Conservation (phyloP, 495 filamentous ascomycete genomes). For the Choiromyces venosus region DNA sequence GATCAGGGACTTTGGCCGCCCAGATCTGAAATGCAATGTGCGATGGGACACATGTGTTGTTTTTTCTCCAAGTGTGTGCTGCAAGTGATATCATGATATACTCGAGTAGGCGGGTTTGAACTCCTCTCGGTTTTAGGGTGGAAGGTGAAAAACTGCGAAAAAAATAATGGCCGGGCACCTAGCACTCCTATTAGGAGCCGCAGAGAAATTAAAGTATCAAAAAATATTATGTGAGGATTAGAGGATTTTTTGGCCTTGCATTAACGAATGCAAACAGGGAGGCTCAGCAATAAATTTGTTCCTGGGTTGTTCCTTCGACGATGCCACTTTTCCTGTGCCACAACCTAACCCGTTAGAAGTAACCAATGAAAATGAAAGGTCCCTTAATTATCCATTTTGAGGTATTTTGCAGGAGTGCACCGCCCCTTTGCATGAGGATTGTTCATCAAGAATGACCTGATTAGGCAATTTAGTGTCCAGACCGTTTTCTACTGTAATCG, state of each 20-base stretch:
- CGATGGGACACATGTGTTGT: not conserved
- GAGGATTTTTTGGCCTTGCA: constrained; percentile 11
- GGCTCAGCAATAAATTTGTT: constrained; percentile 31
- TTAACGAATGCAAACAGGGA: constrained; percentile 16
- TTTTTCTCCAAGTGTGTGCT: not conserved
- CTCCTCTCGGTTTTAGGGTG: not conserved
- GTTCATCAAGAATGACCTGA: not conserved
- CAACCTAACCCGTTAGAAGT: constrained; percentile 10
- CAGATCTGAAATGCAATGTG: not conserved
- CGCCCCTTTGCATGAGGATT: constrained; percentile 4
- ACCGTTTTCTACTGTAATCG: not conserved
- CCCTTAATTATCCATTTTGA: constrained; percentile 12
- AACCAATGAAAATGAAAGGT: constrained; percentile 11
- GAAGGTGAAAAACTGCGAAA: not conserved
- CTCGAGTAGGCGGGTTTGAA: not conserved
- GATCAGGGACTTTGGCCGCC: constrained; percentile 5
- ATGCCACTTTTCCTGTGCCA: constrained; percentile 16
- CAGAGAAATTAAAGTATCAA: not conserved
- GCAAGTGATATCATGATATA: no score
- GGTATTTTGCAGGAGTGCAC: constrained; percentile 1
- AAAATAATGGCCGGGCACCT: not conserved
- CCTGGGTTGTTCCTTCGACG: not conserved
- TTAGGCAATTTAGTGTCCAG: not conserved
- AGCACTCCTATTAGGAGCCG: not conserved
- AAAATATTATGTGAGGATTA: not conserved